Conservation (phyloP, 495 filamentous ascomycete genomes). For the Aspergillus affinis region DNA sequence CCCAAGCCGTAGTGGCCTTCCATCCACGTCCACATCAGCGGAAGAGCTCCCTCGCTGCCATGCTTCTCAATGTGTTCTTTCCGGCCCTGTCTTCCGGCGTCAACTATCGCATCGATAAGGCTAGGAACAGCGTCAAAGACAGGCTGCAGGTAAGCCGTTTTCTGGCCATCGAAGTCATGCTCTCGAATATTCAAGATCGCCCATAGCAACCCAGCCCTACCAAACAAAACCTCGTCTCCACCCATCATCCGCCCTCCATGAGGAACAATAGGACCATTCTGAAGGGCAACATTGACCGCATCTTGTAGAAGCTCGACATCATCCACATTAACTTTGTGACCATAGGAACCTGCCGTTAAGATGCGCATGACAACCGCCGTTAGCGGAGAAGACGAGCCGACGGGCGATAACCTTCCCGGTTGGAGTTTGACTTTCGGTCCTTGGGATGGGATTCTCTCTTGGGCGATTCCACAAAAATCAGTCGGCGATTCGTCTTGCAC, state of each 20-base stretch:
- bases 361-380: slow-evolving; percentile 28
- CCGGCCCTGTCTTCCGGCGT: slow-evolving; percentile 35
- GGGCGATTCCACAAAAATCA: slow-evolving; percentile 30
- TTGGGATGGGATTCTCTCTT: slow-evolving; percentile 28
- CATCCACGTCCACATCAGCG: slow-evolving; percentile 51
- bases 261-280: slow-evolving; percentile 30
- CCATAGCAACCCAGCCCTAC: slow-evolving; percentile 46
- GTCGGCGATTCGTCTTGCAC: slow-evolving; percentile 11
- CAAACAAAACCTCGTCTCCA: slow-evolving; percentile 44
- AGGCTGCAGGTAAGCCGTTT: slow-evolving; percentile 19
- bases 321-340: slow-evolving; percentile 18
- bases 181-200: slow-evolving; percentile 36
- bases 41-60: slow-evolving; percentile 34
- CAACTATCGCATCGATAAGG: slow-evolving; percentile 36
- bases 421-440: slow-evolving; percentile 27
- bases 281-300: slow-evolving; percentile 32
- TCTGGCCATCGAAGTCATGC: slow-evolving; percentile 21
- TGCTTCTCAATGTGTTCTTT: slow-evolving; percentile 29
- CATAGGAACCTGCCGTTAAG: slow-evolving; percentile 16
- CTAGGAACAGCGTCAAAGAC: slow-evolving; percentile 28
- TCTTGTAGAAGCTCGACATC: slow-evolving; percentile 32
- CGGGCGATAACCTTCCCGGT: slow-evolving; percentile 34
- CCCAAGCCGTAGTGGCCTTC: slow-evolving; percentile 41
- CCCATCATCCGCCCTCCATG: slow-evolving; percentile 36
- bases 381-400: slow-evolving; percentile 32